A percentile compares a stretch with the other conserved stretches of the same genome.
These are phyloP conservation scores for Colletotrichum spinosum DNA, from an alignment of 2,329 filamentous ascomycete genomes.

Conservation along the genomic window DNA sequence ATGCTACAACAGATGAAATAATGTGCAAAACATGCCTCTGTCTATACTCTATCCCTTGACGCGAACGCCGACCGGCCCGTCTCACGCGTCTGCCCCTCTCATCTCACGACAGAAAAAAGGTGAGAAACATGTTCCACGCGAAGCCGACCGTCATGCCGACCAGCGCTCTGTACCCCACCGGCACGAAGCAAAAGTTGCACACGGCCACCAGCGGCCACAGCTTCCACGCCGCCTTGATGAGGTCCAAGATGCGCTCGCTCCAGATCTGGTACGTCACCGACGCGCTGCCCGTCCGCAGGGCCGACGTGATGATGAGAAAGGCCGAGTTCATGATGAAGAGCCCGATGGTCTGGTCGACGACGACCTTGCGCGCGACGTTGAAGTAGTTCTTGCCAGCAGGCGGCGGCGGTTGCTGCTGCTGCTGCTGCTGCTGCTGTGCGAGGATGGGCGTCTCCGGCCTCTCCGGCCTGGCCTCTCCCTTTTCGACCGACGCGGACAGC, in stretches of 20 bases:
- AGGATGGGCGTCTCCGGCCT: constrained; percentile 12
- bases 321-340: constrained; percentile 48
- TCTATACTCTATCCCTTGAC: constrained; percentile 8
- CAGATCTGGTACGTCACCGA: constrained; percentile 43
- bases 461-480: constrained; percentile 27
- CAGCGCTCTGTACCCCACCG: constrained; percentile 49
- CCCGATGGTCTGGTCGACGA: constrained; percentile 52
- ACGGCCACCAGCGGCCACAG: constrained; percentile 51
- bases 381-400: constrained; percentile 43
- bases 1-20: too few species aligned
- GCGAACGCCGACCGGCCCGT: not conserved
- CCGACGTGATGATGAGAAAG: constrained; percentile 51
- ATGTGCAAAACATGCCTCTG: too few species aligned
- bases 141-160: constrained; percentile 51
- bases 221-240: constrained; percentile 51
- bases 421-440: not conserved
- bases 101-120: constrained; percentile 45
- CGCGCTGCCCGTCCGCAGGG: constrained; percentile 44
- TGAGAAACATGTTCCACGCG: constrained; percentile 52
- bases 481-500: constrained; percentile 21
- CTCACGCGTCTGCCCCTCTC: too few species aligned
- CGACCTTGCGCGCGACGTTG: constrained; percentile 48
- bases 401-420: not conserved
- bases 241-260: constrained; percentile 43
- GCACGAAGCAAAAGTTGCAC: constrained; percentile 51